Conservation (phyloP, 371 early-diverging fungal genomes). For the Lichtheimia ramosa region DNA sequence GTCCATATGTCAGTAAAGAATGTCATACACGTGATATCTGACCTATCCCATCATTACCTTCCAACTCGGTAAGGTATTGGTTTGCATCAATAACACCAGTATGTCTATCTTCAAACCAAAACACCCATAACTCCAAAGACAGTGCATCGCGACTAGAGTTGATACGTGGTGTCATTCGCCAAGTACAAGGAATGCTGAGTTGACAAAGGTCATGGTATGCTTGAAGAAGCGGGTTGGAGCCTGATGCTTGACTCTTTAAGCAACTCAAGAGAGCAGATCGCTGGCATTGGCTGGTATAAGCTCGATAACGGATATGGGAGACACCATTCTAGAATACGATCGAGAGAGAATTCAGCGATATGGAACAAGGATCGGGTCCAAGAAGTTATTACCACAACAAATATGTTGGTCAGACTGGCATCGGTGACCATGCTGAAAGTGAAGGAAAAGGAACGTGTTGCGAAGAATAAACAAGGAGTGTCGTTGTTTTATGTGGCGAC, state of each 20-base stretch:
- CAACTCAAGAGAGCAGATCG: conserved; percentile 22
- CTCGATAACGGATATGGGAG: conserved; percentile 49
- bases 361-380: neutral
- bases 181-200: conserved; percentile 32
- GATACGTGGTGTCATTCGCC: conserved; percentile 20
- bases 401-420: conserved; percentile 50
- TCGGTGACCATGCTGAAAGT: conserved; percentile 35
- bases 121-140: conserved; percentile 45
- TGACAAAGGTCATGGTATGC: conserved; percentile 30
- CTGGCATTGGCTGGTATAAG: conserved; percentile 29
- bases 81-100: conserved; percentile 43
- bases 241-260: conserved; percentile 15
- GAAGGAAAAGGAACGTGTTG: too few relatives aligned
- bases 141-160: conserved; percentile 7
- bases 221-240: conserved; percentile 20
- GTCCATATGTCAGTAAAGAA: neutral
- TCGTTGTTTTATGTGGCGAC: too few relatives aligned
- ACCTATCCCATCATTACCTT: conserved; percentile 24
- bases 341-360: neutral
- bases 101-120: conserved; percentile 53
- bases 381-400: conserved; percentile 39
- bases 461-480: too few relatives aligned
- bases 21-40: neutral
- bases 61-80: conserved; percentile 24
- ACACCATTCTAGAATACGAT: conserved; percentile 40